Base-by-base conservation (phyloP, 2,329 filamentous ascomycete genomes). In the Alternaria panax region DNA sequence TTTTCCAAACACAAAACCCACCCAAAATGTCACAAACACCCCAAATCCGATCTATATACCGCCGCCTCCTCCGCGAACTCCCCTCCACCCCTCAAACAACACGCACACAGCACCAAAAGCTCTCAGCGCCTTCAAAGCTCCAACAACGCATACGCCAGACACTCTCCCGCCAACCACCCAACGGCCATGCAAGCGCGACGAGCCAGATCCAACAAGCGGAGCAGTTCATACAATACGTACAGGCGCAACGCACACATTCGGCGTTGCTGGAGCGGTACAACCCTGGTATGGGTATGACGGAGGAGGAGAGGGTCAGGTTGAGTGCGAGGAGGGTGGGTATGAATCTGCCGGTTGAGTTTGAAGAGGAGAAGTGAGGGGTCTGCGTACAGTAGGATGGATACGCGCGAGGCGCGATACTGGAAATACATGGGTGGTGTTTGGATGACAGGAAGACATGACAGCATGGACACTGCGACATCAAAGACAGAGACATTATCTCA, bases 201-300 rank as follows among this genome's bases (percentile, higher is more conserved):
- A 59, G 60, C 54, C 75, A 73, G 66, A 72, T 65, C 25, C 73
- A 80, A n/a, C 79, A 92, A 67, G 90, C 88, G n/a, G 87, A 92
- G 64, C 92, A 98, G 78, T 88, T 92, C 67, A 80, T 93, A 25
- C 85, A 88, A 57, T 98, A 97, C 76, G 84, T 95, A 20, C 87
- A 87, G 69, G 90, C 93, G n/a, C 95, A 99, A 82, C 85, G 93
- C 52, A 87, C 87, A 75, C 97, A 98, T 77, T 86, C 87, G 25
- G 89, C 87, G 16, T 81, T 98, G 42, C 78, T 98, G 36, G 93
- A 97, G 80, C 86, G 93, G 69, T 98, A 99, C 80, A 98, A 98
- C 78, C 93, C 93, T 0, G 93, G 93, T 18, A 92, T 96, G 88
- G 87, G 87, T 67, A 92, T 97, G 90, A 88, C 90, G 66, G 90